phyloP scores from a whole-genome alignment of 139 green algal genomes.

The Nannochloris sp. region DNA sequence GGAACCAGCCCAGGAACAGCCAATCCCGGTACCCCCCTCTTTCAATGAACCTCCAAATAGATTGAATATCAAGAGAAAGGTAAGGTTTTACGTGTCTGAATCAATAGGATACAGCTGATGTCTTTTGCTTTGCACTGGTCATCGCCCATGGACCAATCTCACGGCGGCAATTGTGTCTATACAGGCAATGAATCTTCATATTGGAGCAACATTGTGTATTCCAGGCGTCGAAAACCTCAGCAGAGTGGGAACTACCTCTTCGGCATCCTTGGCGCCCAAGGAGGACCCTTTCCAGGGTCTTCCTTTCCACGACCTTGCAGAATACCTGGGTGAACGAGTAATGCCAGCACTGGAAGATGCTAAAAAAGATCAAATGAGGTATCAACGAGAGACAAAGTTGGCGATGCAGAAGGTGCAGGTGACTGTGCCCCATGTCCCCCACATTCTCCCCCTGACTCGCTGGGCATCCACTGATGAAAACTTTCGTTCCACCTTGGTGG shows the following conservation, averaged over 20 bases:
- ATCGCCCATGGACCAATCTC: too few species aligned
- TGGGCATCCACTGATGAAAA: constrained; percentile 17
- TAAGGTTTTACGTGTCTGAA: too few species aligned
- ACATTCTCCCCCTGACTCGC: constrained; percentile 41
- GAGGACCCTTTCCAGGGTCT: constrained; percentile 38
- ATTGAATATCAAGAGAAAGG: too few species aligned
- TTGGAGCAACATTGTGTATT: constrained; percentile 30
- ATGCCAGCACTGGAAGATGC: constrained; percentile 15
- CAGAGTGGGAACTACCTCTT: neutral
- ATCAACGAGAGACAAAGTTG: neutral
- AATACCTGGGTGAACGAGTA: constrained; percentile 24
- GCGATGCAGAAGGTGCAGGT: constrained; percentile 5
- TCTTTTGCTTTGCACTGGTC: too few species aligned
- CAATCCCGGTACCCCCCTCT: too few species aligned
- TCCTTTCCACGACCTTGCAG: constrained; percentile 31
- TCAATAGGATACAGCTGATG: too few species aligned
- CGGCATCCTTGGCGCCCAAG: too few species aligned
- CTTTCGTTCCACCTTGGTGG: constrained; percentile 35
- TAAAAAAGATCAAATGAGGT: constrained; percentile 2
- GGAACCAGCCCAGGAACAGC: too few species aligned
- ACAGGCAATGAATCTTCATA: constrained; percentile 42
- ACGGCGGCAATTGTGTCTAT: too few species aligned
- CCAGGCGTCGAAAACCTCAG: constrained; percentile 10
- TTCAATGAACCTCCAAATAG: too few species aligned
- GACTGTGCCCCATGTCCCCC: constrained; percentile 20